Evolutionary conservation across 1,139 yeast species (phyloP), one percentile per base, ranked within the genome.

Genomic region (Petasospora rhodanensis): DNA sequence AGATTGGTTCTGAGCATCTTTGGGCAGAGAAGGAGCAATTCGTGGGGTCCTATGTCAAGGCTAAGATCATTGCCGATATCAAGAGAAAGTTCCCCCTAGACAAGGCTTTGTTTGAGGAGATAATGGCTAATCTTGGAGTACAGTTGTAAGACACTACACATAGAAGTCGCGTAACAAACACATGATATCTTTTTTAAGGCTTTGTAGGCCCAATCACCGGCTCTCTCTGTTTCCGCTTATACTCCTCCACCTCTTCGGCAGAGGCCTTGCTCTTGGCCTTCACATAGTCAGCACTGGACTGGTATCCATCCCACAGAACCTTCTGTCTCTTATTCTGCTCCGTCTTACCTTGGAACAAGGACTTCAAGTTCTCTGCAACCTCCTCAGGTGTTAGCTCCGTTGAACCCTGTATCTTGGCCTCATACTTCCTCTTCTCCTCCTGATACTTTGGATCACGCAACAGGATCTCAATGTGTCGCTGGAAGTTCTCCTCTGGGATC

Each of bases 361-460:
- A 61, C 52, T 82, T 81, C 33, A 87, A 74, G 51, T 89, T 89
- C 32, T 71, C 79, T 41, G 79, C 81, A 1, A 82, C 93, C 43
- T 83, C 84, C 32, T 74, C 76, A 1, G 78, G 70, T 5, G 79
- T 71, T 38, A 86, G 58, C 49, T 84, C n/a, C n/a, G n/a, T 84
- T 6, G 86, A 29, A 19, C 74, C 64, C 49, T 71, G 70, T 42
- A 77, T 73, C 49, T 86, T 83, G 20, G 70, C 64, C 43, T 81
- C 76, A 52, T 72, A 79, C 39, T 72, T 70, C 19, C 72, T 75
- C 50, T 76, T 79, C 54, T 85, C 89, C 42, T 76, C 76, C 45
- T 77, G 70, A 61, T 84, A 85, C 43, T 74, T 66, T 2, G 96
- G 95, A 56, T 89, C 95, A 33, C 91, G 62, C 29, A 85, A 63